Evolutionary conservation across 805 yeast genomes (phyloP).

Genomic region (Naumovozyma dairenensis): DNA sequence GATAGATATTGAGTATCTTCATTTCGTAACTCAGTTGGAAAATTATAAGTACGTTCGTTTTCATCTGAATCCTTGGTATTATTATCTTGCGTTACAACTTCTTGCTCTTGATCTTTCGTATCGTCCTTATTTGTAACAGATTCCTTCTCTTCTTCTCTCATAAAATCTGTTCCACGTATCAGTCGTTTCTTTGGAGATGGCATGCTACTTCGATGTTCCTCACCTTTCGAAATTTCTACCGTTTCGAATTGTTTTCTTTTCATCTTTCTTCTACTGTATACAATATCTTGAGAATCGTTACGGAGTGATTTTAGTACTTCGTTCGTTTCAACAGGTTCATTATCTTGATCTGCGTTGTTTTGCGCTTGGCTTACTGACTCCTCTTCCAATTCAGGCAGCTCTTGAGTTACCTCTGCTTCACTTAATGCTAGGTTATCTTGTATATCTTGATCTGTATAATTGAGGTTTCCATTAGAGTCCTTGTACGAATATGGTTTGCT

Average conservation of each 20-base stretch:
- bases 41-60: background rate
- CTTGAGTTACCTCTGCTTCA: slow-evolving; percentile 24
- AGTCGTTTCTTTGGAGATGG: slow-evolving; percentile 4
- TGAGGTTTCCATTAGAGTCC: background rate
- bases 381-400: slow-evolving; percentile 24
- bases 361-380: slow-evolving; percentile 1
- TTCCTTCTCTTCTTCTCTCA: background rate
- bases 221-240: slow-evolving; percentile 4
- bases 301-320: background rate
- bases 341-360: background rate
- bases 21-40: slow-evolving; percentile 5
- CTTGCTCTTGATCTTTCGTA: background rate
- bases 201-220: slow-evolving; percentile 3
- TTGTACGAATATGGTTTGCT: slow-evolving; percentile 6
- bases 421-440: no score
- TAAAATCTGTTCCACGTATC: background rate
- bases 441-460: background rate
- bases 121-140: background rate
- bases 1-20: slow-evolving; percentile 14
- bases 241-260: slow-evolving; percentile 5
- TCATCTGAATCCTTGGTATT: background rate
- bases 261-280: slow-evolving; percentile 7
- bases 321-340: background rate
- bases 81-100: background rate
- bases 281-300: slow-evolving; percentile 14